These are phyloP conservation scores for Austropuccinia psidii DNA, from an alignment of 1,284 basidiomycete species.

Conservation along the genomic window DNA sequence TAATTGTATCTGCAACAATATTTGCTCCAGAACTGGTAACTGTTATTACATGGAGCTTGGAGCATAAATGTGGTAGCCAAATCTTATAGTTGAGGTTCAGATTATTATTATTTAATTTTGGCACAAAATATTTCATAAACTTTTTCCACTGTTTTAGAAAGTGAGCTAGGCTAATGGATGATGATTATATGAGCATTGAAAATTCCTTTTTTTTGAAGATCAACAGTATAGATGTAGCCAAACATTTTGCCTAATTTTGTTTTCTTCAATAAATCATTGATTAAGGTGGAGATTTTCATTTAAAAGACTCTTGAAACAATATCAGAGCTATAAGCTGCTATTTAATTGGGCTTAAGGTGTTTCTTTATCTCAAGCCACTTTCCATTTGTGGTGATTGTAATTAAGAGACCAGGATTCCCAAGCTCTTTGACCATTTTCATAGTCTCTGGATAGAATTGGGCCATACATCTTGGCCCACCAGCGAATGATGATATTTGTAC, in stretches of 20 bases:
- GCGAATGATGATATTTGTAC: too few species aligned
- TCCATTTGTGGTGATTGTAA: background rate
- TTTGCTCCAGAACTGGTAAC: background rate
- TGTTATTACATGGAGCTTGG: background rate
- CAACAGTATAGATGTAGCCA: constrained; percentile 3
- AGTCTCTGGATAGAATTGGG: background rate
- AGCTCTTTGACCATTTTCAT: background rate
- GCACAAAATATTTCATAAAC: background rate
- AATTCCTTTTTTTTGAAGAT: constrained; percentile 17
- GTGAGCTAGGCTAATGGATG: background rate
- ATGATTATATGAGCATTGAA: constrained; percentile 2
- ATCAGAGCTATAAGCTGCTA: background rate
- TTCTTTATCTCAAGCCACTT: background rate
- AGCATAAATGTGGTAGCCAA: background rate
- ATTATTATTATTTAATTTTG: background rate
- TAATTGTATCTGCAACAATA: background rate
- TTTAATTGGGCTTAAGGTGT: background rate
- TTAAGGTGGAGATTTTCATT: background rate
- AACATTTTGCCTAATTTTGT: background rate
- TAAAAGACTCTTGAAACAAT: background rate
- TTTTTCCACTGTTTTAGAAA: background rate
- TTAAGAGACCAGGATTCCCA: background rate
- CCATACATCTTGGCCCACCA: too few species aligned
- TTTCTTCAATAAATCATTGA: background rate
- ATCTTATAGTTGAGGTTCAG: background rate